Base-by-base conservation (phyloP, 2,329 filamentous ascomycete species). In the Cylindrodendrum hubeiense region DNA sequence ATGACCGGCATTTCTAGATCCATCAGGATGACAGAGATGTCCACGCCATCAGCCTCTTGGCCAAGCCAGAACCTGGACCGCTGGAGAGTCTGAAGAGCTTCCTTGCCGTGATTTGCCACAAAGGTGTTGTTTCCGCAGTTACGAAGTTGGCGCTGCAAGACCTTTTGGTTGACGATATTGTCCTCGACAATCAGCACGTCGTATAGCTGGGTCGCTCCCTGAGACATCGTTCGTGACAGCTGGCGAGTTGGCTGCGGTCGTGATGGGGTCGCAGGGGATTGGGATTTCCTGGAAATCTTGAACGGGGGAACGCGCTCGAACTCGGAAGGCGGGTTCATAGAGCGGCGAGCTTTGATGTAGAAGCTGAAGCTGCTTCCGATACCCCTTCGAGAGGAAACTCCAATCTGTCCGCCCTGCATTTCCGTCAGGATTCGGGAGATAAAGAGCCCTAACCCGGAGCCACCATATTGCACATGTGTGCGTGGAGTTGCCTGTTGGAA, bases 1-100 rank as follows among this genome's bases (percentile, higher is more conserved):
- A 94, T 94, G 46, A 94, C 86, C 1, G 92, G 92, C 92, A 95
- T 95, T 74, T 94, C 92, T 51, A 94, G 84, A 74, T 95, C 93
- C 92, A 95, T 94, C 6, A 95, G 78, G 13, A 95, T 90, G 49
- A 94, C 84, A 9, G 89, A 88, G 24, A 93, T 84, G 51, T 89
- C 85, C 9, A 84, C 78, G 3, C 84, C 84, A 15, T 82, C 78
- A 17, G 77, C 64, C 66, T 84, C 83, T 9, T 83, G 79, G 15
- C 84, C 84, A 22, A 76, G 75, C 88, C 88, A 89, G 74, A 87
- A 89, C 6, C 83, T 81, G 9, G 88, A 89, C 52, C 80, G 82
- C 64, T 85, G 81, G 34, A 91, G 75, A 47, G 85, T 83, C 52
- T 90, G 86, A 2, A 91, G 79, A 1, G 89, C 89, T 73, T 91